phyloP scores from a whole-genome alignment of 2,329 filamentous ascomycete species.

The Zymoseptoria tritici region DNA sequence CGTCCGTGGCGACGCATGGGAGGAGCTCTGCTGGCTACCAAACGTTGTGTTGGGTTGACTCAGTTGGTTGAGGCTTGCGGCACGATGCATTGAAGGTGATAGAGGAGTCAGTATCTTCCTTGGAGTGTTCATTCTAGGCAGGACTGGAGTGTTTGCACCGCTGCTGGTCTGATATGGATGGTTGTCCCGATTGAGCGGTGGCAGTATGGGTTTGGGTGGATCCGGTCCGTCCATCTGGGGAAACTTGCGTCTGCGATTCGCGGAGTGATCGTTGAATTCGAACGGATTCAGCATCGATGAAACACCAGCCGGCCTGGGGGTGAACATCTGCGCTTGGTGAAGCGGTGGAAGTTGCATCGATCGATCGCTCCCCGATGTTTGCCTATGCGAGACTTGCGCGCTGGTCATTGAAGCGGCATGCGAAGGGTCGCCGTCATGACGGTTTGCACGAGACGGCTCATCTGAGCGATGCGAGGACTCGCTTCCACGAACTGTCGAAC shows the following conservation, averaged over 20 bases:
- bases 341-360: conserved; percentile 27
- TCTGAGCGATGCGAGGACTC: conserved; percentile 4
- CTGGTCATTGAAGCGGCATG: background rate
- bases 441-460: background rate
- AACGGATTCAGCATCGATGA: conserved; percentile 41
- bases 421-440: background rate
- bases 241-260: conserved; percentile 34
- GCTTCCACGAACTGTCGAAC: conserved; percentile 12
- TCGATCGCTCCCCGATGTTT: conserved; percentile 12
- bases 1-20: conserved; percentile 35
- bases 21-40: conserved; percentile 44
- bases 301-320: conserved; percentile 34
- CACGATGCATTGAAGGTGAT: conserved; percentile 46
- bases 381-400: conserved; percentile 2
- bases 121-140: conserved; percentile 8
- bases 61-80: conserved; percentile 43
- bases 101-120: conserved; percentile 51
- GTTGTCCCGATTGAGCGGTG: conserved; percentile 15
- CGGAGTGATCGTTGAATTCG: conserved; percentile 29
- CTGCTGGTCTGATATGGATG: conserved; percentile 5
- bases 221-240: conserved; percentile 38
- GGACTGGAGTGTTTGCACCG: conserved; percentile 20
- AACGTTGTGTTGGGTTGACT: conserved; percentile 38
- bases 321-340: conserved; percentile 16
- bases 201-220: conserved; percentile 30